Percentiles rank a stretch among this genome's conserved stretches.
Conservation (phyloP, 495 filamentous ascomycete genomes). For the Neurospora sp. region DNA sequence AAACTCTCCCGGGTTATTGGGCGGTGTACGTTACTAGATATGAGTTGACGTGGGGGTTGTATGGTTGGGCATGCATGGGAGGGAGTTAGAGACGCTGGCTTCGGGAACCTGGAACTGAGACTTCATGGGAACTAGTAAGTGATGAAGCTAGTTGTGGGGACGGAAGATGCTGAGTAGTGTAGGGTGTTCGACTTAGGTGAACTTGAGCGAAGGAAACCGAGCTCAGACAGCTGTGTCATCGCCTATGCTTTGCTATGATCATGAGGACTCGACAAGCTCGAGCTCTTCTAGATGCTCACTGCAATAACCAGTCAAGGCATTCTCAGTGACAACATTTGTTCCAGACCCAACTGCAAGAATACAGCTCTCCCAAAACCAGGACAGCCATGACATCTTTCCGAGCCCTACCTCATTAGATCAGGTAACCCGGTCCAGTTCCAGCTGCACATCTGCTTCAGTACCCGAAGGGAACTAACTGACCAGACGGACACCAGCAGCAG, state of each 20-base stretch:
- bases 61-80: background rate
- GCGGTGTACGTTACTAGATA: background rate
- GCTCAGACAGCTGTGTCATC: background rate
- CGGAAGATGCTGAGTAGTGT: background rate
- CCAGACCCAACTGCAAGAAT: background rate
- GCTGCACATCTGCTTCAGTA: background rate
- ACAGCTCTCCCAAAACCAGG: background rate
- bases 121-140: background rate
- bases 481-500: background rate
- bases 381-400: background rate
- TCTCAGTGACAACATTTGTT: background rate
- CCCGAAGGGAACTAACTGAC: background rate
- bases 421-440: background rate
- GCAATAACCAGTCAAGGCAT: background rate
- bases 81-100: background rate
- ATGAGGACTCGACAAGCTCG: background rate
- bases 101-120: background rate
- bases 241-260: background rate
- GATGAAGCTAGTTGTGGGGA: background rate
- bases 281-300: background rate
- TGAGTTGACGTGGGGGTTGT: background rate
- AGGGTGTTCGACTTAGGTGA: background rate
- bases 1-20: background rate
- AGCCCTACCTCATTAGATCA: background rate
- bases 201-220: background rate